A percentile compares a stretch with the other conserved stretches of the same genome.
Conservation (phyloP, 306 rosid genomes). For the Phaseolus lunatus region DNA sequence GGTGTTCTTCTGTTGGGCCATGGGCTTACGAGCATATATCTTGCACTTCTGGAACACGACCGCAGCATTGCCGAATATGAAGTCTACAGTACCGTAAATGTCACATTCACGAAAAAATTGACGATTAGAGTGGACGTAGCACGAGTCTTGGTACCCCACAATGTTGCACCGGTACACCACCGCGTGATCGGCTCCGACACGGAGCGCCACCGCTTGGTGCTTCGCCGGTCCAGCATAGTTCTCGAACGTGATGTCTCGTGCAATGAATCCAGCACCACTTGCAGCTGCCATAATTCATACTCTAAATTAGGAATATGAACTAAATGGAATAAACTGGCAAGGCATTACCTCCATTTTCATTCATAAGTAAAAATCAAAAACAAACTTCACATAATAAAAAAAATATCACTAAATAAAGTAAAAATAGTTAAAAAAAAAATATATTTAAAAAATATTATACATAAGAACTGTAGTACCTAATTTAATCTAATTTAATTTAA, state of each 20-base stretch:
- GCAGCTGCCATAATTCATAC: conserved; percentile 62
- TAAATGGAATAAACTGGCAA: neutral
- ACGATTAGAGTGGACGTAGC: conserved; percentile 93
- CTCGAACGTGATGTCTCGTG: conserved; percentile 84
- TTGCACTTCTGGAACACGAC: conserved; percentile 86
- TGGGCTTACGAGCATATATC: conserved; percentile 83
- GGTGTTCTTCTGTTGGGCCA: conserved; percentile 76
- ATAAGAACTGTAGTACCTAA: neutral
- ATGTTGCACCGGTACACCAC: conserved; percentile 75
- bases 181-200: conserved; percentile 84
- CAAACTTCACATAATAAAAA: too few relatives aligned
- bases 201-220: conserved; percentile 97
- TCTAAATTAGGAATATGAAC: neutral
- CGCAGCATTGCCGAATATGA: conserved; percentile 88
- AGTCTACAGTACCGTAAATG: conserved; percentile 81
- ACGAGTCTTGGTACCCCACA: conserved; percentile 74
- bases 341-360: too few relatives aligned
- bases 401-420: too few relatives aligned
- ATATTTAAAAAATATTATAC: too few relatives aligned
- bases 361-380: too few relatives aligned
- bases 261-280: conserved; percentile 76
- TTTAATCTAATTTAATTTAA: neutral
- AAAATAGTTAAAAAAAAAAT: too few relatives aligned
- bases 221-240: conserved; percentile 78
- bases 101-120: conserved; percentile 80